Base-by-base conservation (phyloP, 208 protist genomes). In the Trypanosoma platydactyli region DNA sequence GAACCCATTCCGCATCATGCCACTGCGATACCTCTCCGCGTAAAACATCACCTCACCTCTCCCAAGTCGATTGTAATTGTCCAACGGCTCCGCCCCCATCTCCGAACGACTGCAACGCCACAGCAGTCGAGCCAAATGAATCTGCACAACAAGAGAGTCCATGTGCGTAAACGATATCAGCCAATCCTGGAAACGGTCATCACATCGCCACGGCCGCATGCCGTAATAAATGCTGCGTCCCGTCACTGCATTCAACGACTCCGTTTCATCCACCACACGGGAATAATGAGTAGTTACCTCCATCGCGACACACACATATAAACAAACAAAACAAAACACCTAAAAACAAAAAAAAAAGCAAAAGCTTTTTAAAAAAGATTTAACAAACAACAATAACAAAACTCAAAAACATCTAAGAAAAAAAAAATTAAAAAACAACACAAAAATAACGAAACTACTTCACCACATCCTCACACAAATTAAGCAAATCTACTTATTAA, bases 151-250 rank as follows among this genome's bases (percentile, higher is more conserved):
- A 1, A 83, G n/a, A 5, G 71, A 66, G 62, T 89, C 88, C 12
- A 89, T 59, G 38, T 56, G 68, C 15, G 75, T 80, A 59, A 89
- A 87, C 0, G 84, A 70, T 45, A 79, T 81, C n/a, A 91, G 38
- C 71, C 72, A 91, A 56, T 94, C 88, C 22, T 91, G 79, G 64
- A 94, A 94, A 41, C 88, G 79, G 63, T 94, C 88, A 69, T 90
- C 84, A 59, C 88, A 94, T 0, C 88, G 80, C 85, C 84, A 94
- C 3, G 84, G 88, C 13, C 84, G 80, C 64, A 91, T 83, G 1
- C 88, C 88, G 58, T 90, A 94, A 55, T 91, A 90, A 40, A 94
- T 80, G 64, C 88, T 94, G 3, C 88, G 73, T 0, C 88, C 88
- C 3, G 84, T 91, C 0, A 94, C 75, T 13, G 80, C 77, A 74